phyloP scores from a whole-genome alignment of 1,284 basidiomycete genomes.

The Mycena citricolor region DNA sequence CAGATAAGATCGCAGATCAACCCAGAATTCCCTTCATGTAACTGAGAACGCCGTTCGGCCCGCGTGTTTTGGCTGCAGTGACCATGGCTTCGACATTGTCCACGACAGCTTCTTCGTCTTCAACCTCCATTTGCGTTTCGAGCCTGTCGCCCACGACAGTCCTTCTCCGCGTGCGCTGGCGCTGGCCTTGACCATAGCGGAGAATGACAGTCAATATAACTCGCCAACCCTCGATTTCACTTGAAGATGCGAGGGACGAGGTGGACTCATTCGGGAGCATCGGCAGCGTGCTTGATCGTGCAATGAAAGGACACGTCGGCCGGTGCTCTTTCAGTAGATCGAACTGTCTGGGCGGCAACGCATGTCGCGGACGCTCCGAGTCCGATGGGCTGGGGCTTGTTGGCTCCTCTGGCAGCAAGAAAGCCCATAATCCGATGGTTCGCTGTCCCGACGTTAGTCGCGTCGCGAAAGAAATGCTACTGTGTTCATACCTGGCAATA shows the following conservation, averaged over 20 bases:
- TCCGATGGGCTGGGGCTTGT: conserved; percentile 10
- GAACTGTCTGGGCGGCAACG: conserved; percentile 55
- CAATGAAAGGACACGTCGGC: conserved; percentile 78
- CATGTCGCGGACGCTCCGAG: conserved; percentile 23
- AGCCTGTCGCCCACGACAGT: conserved; percentile 4
- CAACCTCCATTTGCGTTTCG: conserved; percentile 23
- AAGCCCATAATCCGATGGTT: conserved; percentile 75
- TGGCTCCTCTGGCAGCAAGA: conserved; percentile 36
- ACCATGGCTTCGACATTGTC: conserved; percentile 73
- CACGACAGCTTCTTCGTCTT: conserved; percentile 35
- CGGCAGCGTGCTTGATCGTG: conserved; percentile 65
- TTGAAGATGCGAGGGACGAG: no score
- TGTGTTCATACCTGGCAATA: conserved; percentile 48
- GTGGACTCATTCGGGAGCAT: conserved; percentile 43
- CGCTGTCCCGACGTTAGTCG: conserved; percentile 42
- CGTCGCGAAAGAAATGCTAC: background rate
- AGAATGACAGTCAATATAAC: conserved; percentile 65
- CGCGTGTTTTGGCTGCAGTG: conserved; percentile 65
- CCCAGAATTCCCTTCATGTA: conserved; percentile 72
- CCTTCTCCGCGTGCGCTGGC: conserved; percentile 55
- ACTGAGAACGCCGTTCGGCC: conserved; percentile 67
- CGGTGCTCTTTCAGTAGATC: conserved; percentile 78
- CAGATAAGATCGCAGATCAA: conserved; percentile 26
- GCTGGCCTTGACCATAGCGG: conserved; percentile 60
- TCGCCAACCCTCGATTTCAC: conserved; percentile 75